Evolutionary conservation across 306 rosid species (phyloP), one percentile per base, ranked within the genome.

Genomic region (Prunus mira): DNA sequence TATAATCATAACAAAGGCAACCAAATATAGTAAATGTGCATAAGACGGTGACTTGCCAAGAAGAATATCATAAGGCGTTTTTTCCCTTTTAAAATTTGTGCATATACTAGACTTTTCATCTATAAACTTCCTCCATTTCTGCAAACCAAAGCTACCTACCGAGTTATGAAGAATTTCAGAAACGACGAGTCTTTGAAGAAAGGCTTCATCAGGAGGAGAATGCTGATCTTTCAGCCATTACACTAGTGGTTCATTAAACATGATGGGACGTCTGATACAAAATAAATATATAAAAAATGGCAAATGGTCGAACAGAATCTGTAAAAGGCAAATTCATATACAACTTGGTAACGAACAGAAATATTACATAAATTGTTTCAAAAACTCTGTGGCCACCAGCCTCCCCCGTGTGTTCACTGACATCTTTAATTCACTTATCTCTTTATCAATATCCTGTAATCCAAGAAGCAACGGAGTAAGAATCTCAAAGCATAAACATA

Each of bases 351-450:
- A 43, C 66, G 51, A 24, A 24, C 69, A 28, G 52, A 80, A 68
- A 54, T 60, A 63, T 89, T 92, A 95, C 51, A 89, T 76, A 83
- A 92, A 92, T 79, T 95, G 99, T 91, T 90, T 95, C 87, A 95
- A 79, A 82, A 95, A 95, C 86, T 92, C 99, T 2, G 99, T 87
- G 41, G 99, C 99, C 34, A 92, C 99, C 51, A 95, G 96, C 89
- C 99, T 92, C 73, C 99, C 99, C 28, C 99, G 73, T 8, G 99
- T 95, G 86, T 95, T 95, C 78, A 90, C 93, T 1, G 97, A 95
- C 97, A 92, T 89, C 86, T 95, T 95, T 56, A 95, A 94, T 74
- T 95, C 99, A 38, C 93, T 88, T 30, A 92, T 95, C 90, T 95
- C 97, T 81, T 90, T 92, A 50, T 95, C 99, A 15, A 90, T 95